Percentiles rank a stretch among this genome's conserved stretches.
phyloP scores from a whole-genome alignment of 1,139 yeast species.

The Candida pseudocylindracea region DNA sequence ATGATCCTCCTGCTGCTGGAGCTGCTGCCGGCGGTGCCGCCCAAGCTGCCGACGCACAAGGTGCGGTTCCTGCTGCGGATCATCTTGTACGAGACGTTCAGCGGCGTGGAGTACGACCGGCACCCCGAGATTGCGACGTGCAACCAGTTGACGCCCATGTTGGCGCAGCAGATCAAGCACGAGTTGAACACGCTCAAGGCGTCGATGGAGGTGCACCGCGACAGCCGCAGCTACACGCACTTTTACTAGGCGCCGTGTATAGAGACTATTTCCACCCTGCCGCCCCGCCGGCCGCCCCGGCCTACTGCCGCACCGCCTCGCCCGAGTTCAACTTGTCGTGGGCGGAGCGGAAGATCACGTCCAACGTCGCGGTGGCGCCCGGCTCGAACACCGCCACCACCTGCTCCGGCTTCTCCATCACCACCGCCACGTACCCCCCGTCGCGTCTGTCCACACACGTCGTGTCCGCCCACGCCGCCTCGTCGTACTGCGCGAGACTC shows the following conservation, averaged over 20 bases:
- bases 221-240: conserved; percentile 64
- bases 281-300: no score
- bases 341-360: conserved; percentile 24
- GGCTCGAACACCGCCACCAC: conserved; percentile 18
- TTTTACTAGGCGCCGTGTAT: conserved; percentile 26
- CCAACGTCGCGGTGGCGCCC: conserved; percentile 14
- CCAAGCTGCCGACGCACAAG: conserved; percentile 5
- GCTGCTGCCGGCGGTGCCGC: conserved; percentile 5
- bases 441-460: conserved; percentile 24
- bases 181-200: conserved; percentile 64
- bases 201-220: conserved; percentile 65
- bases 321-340: conserved; percentile 6
- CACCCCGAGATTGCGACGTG: conserved; percentile 90
- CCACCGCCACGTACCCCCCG: conserved; percentile 18
- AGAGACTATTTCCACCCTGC: no score
- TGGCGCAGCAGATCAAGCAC: conserved; percentile 75
- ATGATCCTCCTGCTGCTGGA: conserved; percentile 9
- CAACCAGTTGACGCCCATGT: conserved; percentile 68
- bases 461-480: conserved; percentile 27
- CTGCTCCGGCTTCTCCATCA: conserved; percentile 19
- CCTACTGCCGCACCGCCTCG: conserved; percentile 2
- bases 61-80: conserved; percentile 77
- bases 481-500: conserved; percentile 21
- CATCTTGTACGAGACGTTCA: conserved; percentile 69
- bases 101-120: conserved; percentile 74